These are phyloP conservation scores for Erythrobasidium hasegawianum DNA, from an alignment of 1,284 basidiomycete genomes.

Conservation along the genomic window DNA sequence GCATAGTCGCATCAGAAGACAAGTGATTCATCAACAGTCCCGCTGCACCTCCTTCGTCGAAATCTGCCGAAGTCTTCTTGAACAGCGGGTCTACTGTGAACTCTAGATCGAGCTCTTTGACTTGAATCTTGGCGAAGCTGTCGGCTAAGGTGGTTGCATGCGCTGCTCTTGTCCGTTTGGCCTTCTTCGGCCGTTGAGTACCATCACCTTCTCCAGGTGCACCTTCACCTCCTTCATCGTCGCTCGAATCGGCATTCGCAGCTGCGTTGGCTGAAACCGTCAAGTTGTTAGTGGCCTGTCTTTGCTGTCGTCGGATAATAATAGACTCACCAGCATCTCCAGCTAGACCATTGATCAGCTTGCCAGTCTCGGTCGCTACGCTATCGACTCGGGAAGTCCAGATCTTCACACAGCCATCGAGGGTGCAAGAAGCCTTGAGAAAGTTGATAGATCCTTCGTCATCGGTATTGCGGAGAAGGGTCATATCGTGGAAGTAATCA, in stretches of 20 bases:
- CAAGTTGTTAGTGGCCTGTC: not conserved
- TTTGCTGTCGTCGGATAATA: no score
- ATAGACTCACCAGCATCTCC: slow-evolving; percentile 48
- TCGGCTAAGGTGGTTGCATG: slow-evolving; percentile 69
- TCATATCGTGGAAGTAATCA: slow-evolving; percentile 99
- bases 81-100: slow-evolving; percentile 96
- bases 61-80: slow-evolving; percentile 96
- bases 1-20: slow-evolving; percentile 66
- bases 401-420: slow-evolving; percentile 99
- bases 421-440: slow-evolving; percentile 92
- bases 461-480: slow-evolving; percentile 81
- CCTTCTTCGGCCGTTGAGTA: slow-evolving; percentile 51
- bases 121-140: slow-evolving; percentile 70
- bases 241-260: slow-evolving; percentile 46
- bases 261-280: slow-evolving; percentile 31
- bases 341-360: slow-evolving; percentile 86
- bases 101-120: slow-evolving; percentile 81
- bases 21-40: slow-evolving; percentile 89
- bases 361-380: slow-evolving; percentile 94
- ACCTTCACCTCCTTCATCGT: slow-evolving; percentile 58
- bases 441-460: slow-evolving; percentile 93
- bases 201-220: slow-evolving; percentile 53
- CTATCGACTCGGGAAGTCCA: slow-evolving; percentile 98
- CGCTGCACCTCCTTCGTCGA: slow-evolving; percentile 95
- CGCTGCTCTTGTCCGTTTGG: slow-evolving; percentile 36